Conservation (phyloP, 441 rosid genomes). For the Isatis lusitanica region DNA sequence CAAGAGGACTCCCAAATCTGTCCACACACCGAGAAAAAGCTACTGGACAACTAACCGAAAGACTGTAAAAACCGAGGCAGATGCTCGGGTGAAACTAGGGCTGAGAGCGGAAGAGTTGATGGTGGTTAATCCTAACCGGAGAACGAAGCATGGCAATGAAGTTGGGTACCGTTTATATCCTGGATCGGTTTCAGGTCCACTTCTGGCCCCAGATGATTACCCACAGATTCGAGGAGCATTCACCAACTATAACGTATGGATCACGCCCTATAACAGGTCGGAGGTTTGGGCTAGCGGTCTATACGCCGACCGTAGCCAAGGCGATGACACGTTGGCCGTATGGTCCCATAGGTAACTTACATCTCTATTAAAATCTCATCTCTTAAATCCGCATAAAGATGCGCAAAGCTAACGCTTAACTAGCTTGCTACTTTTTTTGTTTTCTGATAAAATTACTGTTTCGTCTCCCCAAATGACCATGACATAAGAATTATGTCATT, state of each 20-base stretch:
- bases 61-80: slow-evolving; percentile 54
- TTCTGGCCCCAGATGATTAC: slow-evolving; percentile 46
- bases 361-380: background rate
- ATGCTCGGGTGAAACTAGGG: slow-evolving; percentile 45
- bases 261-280: slow-evolving; percentile 58
- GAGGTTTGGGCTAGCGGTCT: slow-evolving; percentile 64
- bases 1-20: background rate
- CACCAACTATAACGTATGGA: slow-evolving; percentile 60
- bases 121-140: slow-evolving; percentile 54
- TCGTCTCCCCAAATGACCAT: too few species aligned
- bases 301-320: slow-evolving; percentile 51
- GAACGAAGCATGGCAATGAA: slow-evolving; percentile 48
- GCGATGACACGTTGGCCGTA: slow-evolving; percentile 47
- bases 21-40: slow-evolving; percentile 53
- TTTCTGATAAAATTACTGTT: background rate
- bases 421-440: background rate
- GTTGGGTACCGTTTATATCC: slow-evolving; percentile 56
- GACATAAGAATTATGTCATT: background rate
- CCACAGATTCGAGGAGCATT: slow-evolving; percentile 56
- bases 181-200: slow-evolving; percentile 30
- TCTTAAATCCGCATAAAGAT: too few species aligned
- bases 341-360: slow-evolving; percentile 46
- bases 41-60: slow-evolving; percentile 52
- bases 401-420: too few species aligned
- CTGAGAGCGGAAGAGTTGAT: slow-evolving; percentile 37